Conservation (phyloP, 805 yeast species). For the Metschnikowia gruessii region DNA sequence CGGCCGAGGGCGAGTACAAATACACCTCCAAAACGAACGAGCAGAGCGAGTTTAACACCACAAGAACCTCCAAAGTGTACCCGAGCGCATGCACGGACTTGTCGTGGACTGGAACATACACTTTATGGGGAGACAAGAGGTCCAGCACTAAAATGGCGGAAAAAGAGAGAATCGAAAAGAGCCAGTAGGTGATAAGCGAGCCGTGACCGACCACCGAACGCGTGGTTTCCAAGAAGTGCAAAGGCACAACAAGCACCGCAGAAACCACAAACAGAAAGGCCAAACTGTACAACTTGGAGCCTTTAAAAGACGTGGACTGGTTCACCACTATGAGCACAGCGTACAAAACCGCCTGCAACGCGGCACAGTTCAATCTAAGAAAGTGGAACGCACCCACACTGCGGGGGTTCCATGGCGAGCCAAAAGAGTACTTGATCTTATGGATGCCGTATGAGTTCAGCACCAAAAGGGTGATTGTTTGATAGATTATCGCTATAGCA, state of each 20-base stretch:
- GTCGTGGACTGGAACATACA: conserved; percentile 12
- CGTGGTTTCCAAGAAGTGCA: conserved; percentile 25
- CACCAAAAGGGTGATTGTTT: conserved; percentile 17
- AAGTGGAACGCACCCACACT: conserved; percentile 18
- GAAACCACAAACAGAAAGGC: conserved; percentile 12
- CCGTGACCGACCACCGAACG: conserved; percentile 24
- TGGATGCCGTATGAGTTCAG: conserved; percentile 22
- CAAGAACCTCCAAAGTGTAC: conserved; percentile 16
- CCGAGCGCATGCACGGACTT: conserved; percentile 12
- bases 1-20: conserved; percentile 23
- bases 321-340: conserved; percentile 13
- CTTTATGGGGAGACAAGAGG: conserved; percentile 20
- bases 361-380: conserved; percentile 17
- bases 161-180: conserved; percentile 13
- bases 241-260: conserved; percentile 19
- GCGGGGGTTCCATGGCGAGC: conserved; percentile 18
- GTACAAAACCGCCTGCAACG: conserved; percentile 17
- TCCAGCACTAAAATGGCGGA: conserved; percentile 21
- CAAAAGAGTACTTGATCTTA: conserved; percentile 25
- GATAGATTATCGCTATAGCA: conserved; percentile 18
- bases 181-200: conserved; percentile 26
- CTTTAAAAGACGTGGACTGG: neutral
- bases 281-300: conserved; percentile 7
- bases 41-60: conserved; percentile 13
- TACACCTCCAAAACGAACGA: conserved; percentile 20